Base-by-base conservation (phyloP, 2,329 filamentous ascomycete genomes). In the Fusarium lateritium region DNA sequence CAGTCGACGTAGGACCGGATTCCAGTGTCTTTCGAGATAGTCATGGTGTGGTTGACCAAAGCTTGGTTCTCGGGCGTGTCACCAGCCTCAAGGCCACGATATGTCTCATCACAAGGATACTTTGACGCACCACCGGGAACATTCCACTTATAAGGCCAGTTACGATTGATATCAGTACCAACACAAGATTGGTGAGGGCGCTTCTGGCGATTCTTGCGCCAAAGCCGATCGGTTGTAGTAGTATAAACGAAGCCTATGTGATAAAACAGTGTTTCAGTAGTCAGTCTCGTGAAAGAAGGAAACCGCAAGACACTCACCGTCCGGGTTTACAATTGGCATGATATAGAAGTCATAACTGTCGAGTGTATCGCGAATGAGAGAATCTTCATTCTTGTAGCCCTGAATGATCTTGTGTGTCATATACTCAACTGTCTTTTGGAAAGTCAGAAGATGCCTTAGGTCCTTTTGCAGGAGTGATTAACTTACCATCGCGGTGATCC, bases 261-360 rank as follows among this genome's bases (percentile, higher is more conserved):
- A 2, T 2, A 19, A 8, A 34, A 3, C 6, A 46, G 7, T 60
- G 26, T 11, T 15, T 6, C 2, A 3, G 1, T 1, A 5, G 4
- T 33, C 0, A 0, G 21, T 2, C 3, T 21, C 2, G 0, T 6
- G 36, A 21, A 15, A 19, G 6, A 22, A 31, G 3, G 10, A 14
- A 2, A 14, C 7, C 3, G 0, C 19, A 4, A 1, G 0, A 5
- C 6, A 3, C 79, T 71, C 73, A 85, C 84, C 87, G 56, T 90
- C 88, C 0, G 87, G 87, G 73, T 91, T 90, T 17, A 88, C 86
- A 24, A 90, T 78, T 5, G 88, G 88, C 63, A 90, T 83, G 69
- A 92, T 84, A 76, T 89, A 91, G 69, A 89, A 89, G 77, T 92
- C 90, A 73, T 89, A 90, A 56, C 82, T 86, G 76, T 91, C 83